Base-by-base conservation (phyloP, 2,329 filamentous ascomycete genomes). In the Coniella vitis region DNA sequence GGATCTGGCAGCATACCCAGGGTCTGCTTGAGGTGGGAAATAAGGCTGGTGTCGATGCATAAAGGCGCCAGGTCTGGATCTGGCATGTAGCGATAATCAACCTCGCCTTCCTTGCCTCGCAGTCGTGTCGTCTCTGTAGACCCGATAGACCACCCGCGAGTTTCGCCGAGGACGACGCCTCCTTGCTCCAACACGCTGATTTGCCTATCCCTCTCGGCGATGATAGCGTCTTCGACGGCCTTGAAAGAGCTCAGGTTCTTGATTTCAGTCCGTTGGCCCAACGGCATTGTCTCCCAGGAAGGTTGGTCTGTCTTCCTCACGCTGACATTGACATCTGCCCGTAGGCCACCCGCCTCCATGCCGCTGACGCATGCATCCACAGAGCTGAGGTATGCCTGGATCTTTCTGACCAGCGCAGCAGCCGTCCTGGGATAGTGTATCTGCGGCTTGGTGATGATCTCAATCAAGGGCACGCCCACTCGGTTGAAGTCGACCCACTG, bases 51-150 rank as follows among this genome's bases (percentile, higher is more conserved):
- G 7, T 82, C 83, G 52, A 98, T 85, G 2, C 90, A 63, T 2
- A 98, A 73, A 1, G 93, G 89, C 0, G 80, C 77, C 13, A 98
- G 74, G 62, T 98, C 93, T 4, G 93, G 88, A 63, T 98, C 93
- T 0, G 93, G 91, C 91, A 98, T 97, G 63, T 98, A 98, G 37
- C 93, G 78, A 66, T 98, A 98, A 65, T 98, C 93, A 5, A 97
- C 90, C 62, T 95, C 91, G 41, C 93, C 93, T 65, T 97, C 93
- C 65, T 98, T 98, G 21, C 89, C 89, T 59, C 93, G 79, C 38
- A 98, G 70, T 36, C 85, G 78, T 51, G 81, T 82, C 3, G 93
- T 97, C 63, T 90, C 84, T 4, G 81, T 89, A 54, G 82, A 84
- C 2, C 90, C 90, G 20, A 95, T 76, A 1, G 88, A 86, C 90